Percentiles rank a stretch among this genome's conserved stretches.
Conservation (phyloP, 2,329 filamentous ascomycete genomes). For the Zarea fungicola region DNA sequence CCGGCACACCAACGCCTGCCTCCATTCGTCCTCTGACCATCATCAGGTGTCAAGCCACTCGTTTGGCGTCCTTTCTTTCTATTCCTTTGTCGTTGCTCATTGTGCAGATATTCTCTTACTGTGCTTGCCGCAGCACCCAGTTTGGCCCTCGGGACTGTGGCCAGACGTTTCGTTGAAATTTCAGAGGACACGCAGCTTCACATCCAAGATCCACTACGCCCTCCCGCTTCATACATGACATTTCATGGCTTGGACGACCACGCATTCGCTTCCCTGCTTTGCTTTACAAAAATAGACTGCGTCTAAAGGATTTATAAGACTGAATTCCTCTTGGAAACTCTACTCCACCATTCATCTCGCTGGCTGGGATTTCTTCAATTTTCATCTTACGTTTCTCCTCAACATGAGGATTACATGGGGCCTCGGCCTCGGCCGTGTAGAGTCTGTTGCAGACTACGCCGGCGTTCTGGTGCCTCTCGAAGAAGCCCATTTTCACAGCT, state of each 20-base stretch:
- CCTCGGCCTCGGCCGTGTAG: slow-evolving; percentile 28
- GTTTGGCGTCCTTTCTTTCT: neutral
- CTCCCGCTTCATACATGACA: slow-evolving; percentile 1
- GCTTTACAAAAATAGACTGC: no score
- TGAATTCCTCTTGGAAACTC: neutral
- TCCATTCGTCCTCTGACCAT: slow-evolving; percentile 2
- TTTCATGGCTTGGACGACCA: neutral
- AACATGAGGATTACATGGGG: slow-evolving; percentile 28
- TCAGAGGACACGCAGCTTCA: neutral
- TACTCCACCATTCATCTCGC: neutral
- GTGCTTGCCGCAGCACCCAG: no score
- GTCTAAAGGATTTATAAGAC: neutral
- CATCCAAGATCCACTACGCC: neutral
- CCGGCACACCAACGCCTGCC: no score
- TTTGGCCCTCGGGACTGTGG: no score
- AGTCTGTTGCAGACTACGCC: slow-evolving; percentile 46
- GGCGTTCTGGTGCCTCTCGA: slow-evolving; percentile 49
- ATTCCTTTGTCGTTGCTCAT: neutral
- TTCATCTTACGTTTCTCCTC: neutral
- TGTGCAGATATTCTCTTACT: neutral
- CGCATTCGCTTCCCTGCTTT: no score
- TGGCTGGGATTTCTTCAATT: neutral
- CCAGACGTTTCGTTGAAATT: no score
- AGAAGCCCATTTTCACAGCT: slow-evolving; percentile 51
- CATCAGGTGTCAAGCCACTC: neutral